phyloP scores from a whole-genome alignment of 2,329 filamentous ascomycete species.

The Aspergillus clavatus region DNA sequence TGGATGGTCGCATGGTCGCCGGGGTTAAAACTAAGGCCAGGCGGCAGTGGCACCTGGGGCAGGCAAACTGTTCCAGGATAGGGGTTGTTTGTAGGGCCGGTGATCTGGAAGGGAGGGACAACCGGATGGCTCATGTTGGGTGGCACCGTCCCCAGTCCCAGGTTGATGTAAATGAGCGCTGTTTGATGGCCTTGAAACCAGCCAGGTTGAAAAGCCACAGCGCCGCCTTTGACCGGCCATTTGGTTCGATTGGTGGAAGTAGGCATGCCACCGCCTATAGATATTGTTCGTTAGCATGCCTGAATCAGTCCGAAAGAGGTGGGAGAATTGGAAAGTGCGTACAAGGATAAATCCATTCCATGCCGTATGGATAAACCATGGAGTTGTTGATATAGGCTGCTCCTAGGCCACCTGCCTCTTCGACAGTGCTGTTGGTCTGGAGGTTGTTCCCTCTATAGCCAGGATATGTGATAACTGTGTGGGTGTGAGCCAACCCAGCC shows the following conservation, averaged over 20 bases:
- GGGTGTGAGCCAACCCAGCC: slow-evolving; percentile 44
- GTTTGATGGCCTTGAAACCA: slow-evolving; percentile 89
- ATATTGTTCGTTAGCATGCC: slow-evolving; percentile 3
- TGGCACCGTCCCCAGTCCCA: slow-evolving; percentile 78
- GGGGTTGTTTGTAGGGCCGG: slow-evolving; percentile 74
- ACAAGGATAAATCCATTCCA: slow-evolving; percentile 97
- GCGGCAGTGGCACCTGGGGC: slow-evolving; percentile 80
- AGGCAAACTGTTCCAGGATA: slow-evolving; percentile 87
- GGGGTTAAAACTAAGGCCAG: slow-evolving; percentile 62
- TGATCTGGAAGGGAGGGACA: slow-evolving; percentile 73
- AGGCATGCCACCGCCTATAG: slow-evolving; percentile 73
- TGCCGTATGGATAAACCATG: slow-evolving; percentile 69
- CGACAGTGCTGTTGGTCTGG: slow-evolving; percentile 62
- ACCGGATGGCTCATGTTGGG: slow-evolving; percentile 83
- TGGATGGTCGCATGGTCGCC: slow-evolving; percentile 93
- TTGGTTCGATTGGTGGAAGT: slow-evolving; percentile 78
- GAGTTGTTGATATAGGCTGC: slow-evolving; percentile 45
- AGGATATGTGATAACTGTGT: slow-evolving; percentile 80
- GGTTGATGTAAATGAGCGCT: slow-evolving; percentile 83
- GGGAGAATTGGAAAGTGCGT: slow-evolving; percentile 36
- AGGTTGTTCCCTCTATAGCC: slow-evolving; percentile 85
- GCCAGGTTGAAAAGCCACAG: slow-evolving; percentile 84
- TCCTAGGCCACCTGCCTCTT: slow-evolving; percentile 43
- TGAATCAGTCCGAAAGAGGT: slow-evolving; percentile 1
- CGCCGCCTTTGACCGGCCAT: slow-evolving; percentile 84